Conservation (phyloP, 495 filamentous ascomycete species). For the Polyplosphaeria fusca region DNA sequence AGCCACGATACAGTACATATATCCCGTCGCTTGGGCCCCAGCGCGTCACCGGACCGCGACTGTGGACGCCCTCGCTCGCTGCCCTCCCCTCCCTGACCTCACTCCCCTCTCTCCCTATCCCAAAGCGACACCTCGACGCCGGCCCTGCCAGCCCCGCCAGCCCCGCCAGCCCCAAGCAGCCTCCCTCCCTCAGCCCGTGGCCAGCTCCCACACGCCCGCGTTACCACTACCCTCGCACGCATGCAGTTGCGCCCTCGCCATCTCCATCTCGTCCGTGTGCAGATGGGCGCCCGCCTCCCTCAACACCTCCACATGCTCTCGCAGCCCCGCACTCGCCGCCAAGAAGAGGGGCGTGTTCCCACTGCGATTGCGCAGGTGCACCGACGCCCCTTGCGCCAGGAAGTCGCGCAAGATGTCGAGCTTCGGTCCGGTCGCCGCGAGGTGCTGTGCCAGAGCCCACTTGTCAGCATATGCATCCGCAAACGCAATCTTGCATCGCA, state of each 20-base stretch:
- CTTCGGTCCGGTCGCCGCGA: conserved; percentile 60
- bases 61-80: too few relatives aligned
- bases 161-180: neutral
- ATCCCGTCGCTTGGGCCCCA: too few relatives aligned
- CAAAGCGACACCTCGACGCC: too few relatives aligned
- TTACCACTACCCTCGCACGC: conserved; percentile 25
- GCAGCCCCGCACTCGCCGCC: conserved; percentile 61
- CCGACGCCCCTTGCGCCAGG: conserved; percentile 73
- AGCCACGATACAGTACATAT: too few relatives aligned
- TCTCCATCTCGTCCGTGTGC: conserved; percentile 57
- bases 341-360: conserved; percentile 81
- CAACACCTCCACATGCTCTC: conserved; percentile 63
- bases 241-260: conserved; percentile 32
- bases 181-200: conserved; percentile 18
- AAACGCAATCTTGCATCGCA: conserved; percentile 23
- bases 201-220: conserved; percentile 24
- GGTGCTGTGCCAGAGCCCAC: conserved; percentile 50
- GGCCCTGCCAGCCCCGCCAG: too few relatives aligned
- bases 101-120: too few relatives aligned
- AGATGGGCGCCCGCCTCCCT: conserved; percentile 69
- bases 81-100: too few relatives aligned
- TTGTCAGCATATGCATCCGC: conserved; percentile 18
- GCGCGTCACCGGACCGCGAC: too few relatives aligned
- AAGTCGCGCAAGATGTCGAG: conserved; percentile 67
- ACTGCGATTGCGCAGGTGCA: conserved; percentile 77